Evolutionary conservation across 768 basidiomycete genomes (phyloP), one percentile per base, ranked within the genome.

Genomic region (Pisolithus marmoratus): DNA sequence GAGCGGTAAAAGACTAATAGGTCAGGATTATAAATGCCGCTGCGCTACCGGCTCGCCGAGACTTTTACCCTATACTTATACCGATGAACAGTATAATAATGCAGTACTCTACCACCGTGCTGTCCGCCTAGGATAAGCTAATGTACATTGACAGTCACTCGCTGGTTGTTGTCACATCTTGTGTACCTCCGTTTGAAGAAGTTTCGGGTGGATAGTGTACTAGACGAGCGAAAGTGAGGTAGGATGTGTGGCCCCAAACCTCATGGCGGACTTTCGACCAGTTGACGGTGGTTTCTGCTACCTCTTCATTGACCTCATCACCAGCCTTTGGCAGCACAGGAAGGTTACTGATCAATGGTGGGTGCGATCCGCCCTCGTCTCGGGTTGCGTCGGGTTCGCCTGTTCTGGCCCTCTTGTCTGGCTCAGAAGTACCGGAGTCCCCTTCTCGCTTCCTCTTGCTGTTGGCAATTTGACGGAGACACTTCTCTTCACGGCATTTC

Each of bases 211-310:
- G 54, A 22, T 64, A 63, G 17, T 92, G 91, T n/a, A 90, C 72
- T n/a, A 95, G 82, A 48, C 80, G 77, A 2, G 94, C 95, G 65
- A 98, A 98, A 0, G 96, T 98, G 45, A 99, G 78, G 70, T 94
- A 98, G 26, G 90, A 94, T 8, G 95, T 96, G 67, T 99, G 96
- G 12, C 96, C 96, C 48, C 95, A 79, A 47, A 93, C 87, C 63
- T 97, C 94, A 2, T 82, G 72, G 23, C 85, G 77, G 14, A 82
- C 82, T 62, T 85, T 88, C 38, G 87, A 82, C 43, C 85, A 70
- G 54, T 76, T 82, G 51, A 80, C 76, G 54, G 76, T 84, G 17
- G 53, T 37, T 17, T 51, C 49, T 4, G 34, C 42, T n/a, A 57
- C 38, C 29, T 56, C 54, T 37, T 29, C 40, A 24, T 40, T 54